phyloP scores from a whole-genome alignment of 2,329 filamentous ascomycete species.

The Gaeumannomyces sp. region DNA sequence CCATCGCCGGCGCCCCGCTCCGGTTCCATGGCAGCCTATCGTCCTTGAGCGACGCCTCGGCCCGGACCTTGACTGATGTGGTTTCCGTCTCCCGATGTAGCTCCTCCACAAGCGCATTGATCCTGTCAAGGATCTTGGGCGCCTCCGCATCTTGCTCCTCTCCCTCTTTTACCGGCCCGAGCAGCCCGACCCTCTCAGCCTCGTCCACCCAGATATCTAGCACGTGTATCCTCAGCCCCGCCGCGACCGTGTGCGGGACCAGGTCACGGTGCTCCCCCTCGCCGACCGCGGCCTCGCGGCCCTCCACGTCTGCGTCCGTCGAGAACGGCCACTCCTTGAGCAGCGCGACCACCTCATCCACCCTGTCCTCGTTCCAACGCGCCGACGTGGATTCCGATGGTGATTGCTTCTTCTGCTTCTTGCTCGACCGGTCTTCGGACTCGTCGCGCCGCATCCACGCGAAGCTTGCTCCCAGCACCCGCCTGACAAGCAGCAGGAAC shows the following conservation, averaged over 20 bases:
- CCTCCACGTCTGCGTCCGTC: conserved; percentile 28
- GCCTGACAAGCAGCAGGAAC: conserved; percentile 77
- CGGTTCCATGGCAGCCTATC: conserved; percentile 63
- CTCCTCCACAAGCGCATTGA: conserved; percentile 50
- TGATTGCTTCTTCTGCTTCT: conserved; percentile 25
- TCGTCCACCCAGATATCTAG: conserved; percentile 80
- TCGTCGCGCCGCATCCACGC: conserved; percentile 30
- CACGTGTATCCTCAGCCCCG: conserved; percentile 80
- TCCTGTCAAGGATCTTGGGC: conserved; percentile 41
- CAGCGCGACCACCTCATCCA: conserved; percentile 33
- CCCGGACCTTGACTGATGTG: conserved; percentile 65
- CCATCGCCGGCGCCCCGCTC: conserved; percentile 26
- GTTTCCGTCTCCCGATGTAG: conserved; percentile 53
- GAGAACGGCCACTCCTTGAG: conserved; percentile 36
- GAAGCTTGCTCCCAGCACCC: conserved; percentile 70
- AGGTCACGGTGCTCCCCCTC: conserved; percentile 36
- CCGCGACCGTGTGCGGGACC: conserved; percentile 48
- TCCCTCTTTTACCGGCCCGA: conserved; percentile 30
- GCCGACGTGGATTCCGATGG: not conserved
- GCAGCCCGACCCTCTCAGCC: conserved; percentile 29
- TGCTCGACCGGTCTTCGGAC: conserved; percentile 9
- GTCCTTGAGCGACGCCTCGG: conserved; percentile 65
- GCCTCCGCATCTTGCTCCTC: conserved; percentile 26
- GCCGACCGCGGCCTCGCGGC: conserved; percentile 26
- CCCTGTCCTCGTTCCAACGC: conserved; percentile 18